Evolutionary conservation across 371 early-diverging fungal genomes (phyloP).

Genomic region (Mucor piriformis): DNA sequence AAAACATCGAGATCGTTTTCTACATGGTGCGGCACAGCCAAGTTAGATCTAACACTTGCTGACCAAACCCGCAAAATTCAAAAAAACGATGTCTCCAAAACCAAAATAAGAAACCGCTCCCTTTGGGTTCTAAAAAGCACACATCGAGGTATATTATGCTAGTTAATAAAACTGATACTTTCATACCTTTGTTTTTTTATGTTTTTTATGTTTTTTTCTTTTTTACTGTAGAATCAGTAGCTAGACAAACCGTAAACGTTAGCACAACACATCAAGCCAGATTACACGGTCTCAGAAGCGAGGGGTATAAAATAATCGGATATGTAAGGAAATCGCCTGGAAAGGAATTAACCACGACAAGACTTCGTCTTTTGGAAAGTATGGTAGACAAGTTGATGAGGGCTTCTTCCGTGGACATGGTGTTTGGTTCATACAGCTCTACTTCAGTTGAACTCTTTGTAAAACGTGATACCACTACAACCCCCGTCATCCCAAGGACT

Average conservation of each 20-base stretch:
- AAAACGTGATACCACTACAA: constrained; percentile 16
- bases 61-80: neutral
- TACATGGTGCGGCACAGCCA: constrained; percentile 22
- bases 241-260: constrained; percentile 6
- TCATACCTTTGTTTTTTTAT: constrained; percentile 24
- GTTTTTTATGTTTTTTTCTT: constrained; percentile 21
- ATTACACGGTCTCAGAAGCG: constrained; percentile 10
- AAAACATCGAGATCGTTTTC: constrained; percentile 17
- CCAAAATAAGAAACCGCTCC: constrained; percentile 21
- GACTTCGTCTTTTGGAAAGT: constrained; percentile 12
- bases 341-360: constrained; percentile 13
- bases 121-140: constrained; percentile 21
- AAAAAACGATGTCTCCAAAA: constrained; percentile 1
- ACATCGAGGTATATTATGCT: constrained; percentile 20
- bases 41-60: constrained; percentile 22
- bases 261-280: constrained; percentile 19
- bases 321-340: constrained; percentile 23
- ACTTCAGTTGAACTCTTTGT: constrained; percentile 9
- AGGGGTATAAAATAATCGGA: constrained; percentile 11
- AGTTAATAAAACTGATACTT: constrained; percentile 21
- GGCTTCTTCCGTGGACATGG: constrained; percentile 18
- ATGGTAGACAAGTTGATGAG: constrained; percentile 17
- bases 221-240: constrained; percentile 20
- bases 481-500: constrained; percentile 16
- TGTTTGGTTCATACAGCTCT: constrained; percentile 16